Percentiles rank a stretch among this genome's conserved stretches.
phyloP scores from a whole-genome alignment of 2,329 filamentous ascomycete species.

The Apiospora malaysiana region DNA sequence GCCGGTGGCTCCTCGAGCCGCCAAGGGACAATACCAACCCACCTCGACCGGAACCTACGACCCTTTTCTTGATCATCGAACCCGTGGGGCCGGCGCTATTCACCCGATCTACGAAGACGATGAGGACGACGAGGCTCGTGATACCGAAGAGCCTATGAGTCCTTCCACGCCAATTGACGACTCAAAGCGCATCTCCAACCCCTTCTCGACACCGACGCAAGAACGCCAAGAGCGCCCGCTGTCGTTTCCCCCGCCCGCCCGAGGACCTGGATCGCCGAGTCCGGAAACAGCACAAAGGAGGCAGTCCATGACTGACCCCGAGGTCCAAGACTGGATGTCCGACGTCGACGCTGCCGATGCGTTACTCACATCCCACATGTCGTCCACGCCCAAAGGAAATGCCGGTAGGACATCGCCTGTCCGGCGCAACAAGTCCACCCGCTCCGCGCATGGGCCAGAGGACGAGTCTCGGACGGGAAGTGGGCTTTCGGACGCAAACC shows the following conservation, averaged over 20 bases:
- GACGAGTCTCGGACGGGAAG: conserved; percentile 61
- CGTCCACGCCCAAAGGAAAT: conserved; percentile 36
- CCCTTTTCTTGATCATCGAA: conserved; percentile 29
- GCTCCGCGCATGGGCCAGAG: conserved; percentile 41
- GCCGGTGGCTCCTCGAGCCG: conserved; percentile 35
- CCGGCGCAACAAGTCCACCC: conserved; percentile 25
- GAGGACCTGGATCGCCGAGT: conserved; percentile 46
- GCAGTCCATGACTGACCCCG: conserved; percentile 47
- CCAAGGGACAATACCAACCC: conserved; percentile 44
- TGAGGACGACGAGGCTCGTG: conserved; percentile 50
- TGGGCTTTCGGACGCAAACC: conserved; percentile 61
- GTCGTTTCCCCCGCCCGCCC: conserved; percentile 40
- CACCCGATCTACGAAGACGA: conserved; percentile 66
- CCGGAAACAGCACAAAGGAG: conserved; percentile 43
- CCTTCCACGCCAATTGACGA: conserved; percentile 31
- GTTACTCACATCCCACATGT: conserved; percentile 53
- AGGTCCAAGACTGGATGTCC: conserved; percentile 64
- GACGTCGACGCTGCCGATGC: conserved; percentile 62
- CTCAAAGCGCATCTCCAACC: conserved; percentile 47
- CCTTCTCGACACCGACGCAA: conserved; percentile 54
- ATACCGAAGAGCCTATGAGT: conserved; percentile 36
- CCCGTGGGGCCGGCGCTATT: conserved; percentile 48
- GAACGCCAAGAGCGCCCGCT: conserved; percentile 32
- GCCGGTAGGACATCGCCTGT: conserved; percentile 28
- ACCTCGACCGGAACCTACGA: conserved; percentile 38